Base-by-base conservation (phyloP, 805 yeast genomes). In the Kodamaea leandrae region DNA sequence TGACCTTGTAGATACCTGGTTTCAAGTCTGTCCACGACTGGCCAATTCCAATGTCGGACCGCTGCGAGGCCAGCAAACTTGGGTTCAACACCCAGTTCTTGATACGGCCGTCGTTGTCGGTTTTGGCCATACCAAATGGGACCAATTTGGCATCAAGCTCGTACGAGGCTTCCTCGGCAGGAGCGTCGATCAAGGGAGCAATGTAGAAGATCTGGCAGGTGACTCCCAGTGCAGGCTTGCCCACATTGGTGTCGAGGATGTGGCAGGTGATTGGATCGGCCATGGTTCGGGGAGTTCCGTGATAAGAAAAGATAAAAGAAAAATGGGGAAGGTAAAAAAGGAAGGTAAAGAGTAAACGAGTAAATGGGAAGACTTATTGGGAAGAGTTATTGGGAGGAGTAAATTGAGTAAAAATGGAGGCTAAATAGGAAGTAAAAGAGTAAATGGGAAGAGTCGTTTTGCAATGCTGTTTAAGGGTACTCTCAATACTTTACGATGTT, bases 31-130 rank as follows among this genome's bases (percentile, higher is more conserved):
- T 48, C 83, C 86, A 80, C 9, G 57, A 52, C n/a, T n/a, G 42
- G 7, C 25, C 17, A 19, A 70, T 53, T 1, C 77, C 76, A n/a
- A 67, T 27, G 0, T 42, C 36, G 1, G 36, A 27, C 16, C 57
- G 51, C 7, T 33, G 39, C 8, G 35, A 37, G 8, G 44, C 21
- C 20, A 28, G 27, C 15, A 55, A 46, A 6, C 47, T 49, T 2
- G 80, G 77, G 36, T 72, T 65, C 46, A 72, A 55, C 1, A 64
- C 59, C 96, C 97, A 90, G 3, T 68, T 57, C 26, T 77, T 66
- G 21, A 90, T 74, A 46, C 98, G 72, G 4, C 98, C 98, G 55
- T 90, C 97, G 3, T 54, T 42, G 57, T 90, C 82, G 5, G 97
- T 90, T 45, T 63, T 68, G 25, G 85, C 83, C 47, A 74, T 63